Evolutionary conservation across 2,329 filamentous ascomycete species (phyloP), one percentile per base, ranked within the genome.

Genomic region (Sporothrix inflata): DNA sequence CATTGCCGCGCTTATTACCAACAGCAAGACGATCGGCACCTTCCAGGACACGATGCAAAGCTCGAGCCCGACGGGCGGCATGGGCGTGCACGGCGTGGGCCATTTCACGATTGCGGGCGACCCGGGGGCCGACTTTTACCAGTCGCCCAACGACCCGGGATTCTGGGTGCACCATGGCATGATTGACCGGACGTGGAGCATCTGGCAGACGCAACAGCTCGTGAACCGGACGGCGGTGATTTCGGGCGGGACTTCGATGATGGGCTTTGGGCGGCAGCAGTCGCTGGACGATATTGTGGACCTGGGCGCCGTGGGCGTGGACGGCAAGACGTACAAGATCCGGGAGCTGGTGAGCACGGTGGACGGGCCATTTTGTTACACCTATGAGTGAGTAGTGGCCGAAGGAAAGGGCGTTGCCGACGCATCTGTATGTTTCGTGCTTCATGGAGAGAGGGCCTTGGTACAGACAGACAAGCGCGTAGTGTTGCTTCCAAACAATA

Each of bases 1-100:
- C 57, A 76, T 83, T 14, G 77, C 80, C 30, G 73, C 66, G 65
- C 82, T 84, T 57, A 83, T 86, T 75, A 78, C 78, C 40, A 74
- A 78, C 53, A 78, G 78, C 70, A 74, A 76, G 42, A 79, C 80
- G 67, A 81, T 86, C 70, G 73, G 74, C 14, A 77, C 79, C 60
- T 86, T 86, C 77, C 83, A 86, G 78, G 80, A 79, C 74, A 76
- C 76, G 57, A 84, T 86, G 83, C 83, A 86, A 76, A 81, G 78
- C 72, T 69, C 77, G 6, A 76, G 76, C 34, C 72, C 70, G 21
- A 47, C 40, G 21, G 53, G 45, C 9, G 78, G 76, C 16, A 77
- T 80, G 60, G 81, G 80, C 21, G 76, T 81, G 40, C 80, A 78
- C 72, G 74, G 74, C 7, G 78, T 75, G 1, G 80, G 80, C 19